Percentiles rank a stretch among this genome's conserved stretches.
These are phyloP conservation scores for Cutaneotrichosporon sp. DNA, from an alignment of 1,284 basidiomycete genomes.

Conservation along the genomic window DNA sequence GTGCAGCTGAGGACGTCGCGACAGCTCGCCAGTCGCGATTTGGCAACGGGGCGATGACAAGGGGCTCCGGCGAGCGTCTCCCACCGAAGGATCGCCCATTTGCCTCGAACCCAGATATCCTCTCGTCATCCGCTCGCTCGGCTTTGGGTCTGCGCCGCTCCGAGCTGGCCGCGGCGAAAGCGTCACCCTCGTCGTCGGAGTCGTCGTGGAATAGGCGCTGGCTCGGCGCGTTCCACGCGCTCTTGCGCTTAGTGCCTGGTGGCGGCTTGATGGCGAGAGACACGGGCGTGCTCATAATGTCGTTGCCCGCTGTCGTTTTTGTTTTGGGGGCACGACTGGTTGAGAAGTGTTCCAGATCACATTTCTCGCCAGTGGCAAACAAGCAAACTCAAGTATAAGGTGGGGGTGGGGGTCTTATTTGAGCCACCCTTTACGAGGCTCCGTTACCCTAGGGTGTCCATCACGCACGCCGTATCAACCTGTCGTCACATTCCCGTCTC, in stretches of 20 bases:
- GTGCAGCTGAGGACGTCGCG: slow-evolving; percentile 25
- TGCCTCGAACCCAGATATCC: slow-evolving; percentile 63
- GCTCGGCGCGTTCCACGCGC: slow-evolving; percentile 28
- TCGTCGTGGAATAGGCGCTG: slow-evolving; percentile 37
- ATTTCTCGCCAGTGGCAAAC: not conserved
- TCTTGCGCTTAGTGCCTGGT: not conserved
- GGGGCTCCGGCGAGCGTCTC: slow-evolving; percentile 57
- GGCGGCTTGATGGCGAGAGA: slow-evolving; percentile 47
- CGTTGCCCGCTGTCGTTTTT: too few relatives aligned
- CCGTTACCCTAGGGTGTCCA: too few relatives aligned
- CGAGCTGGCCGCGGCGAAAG: slow-evolving; percentile 3
- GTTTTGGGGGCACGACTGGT: slow-evolving; percentile 1
- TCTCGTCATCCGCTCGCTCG: slow-evolving; percentile 54
- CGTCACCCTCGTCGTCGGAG: slow-evolving; percentile 40
- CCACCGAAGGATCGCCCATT: slow-evolving; percentile 49
- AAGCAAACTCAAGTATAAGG: not conserved
- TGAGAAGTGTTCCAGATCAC: not conserved
- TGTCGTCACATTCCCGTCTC: too few relatives aligned
- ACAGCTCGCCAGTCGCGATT: slow-evolving; percentile 83
- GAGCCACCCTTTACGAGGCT: too few relatives aligned
- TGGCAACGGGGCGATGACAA: slow-evolving; percentile 75
- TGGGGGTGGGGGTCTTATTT: too few relatives aligned
- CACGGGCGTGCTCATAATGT: slow-evolving; percentile 45
- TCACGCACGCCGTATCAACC: too few relatives aligned
- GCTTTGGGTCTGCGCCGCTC: not conserved